These are phyloP conservation scores for Penicillium soppii DNA, from an alignment of 495 filamentous ascomycete species.

Conservation along the genomic window DNA sequence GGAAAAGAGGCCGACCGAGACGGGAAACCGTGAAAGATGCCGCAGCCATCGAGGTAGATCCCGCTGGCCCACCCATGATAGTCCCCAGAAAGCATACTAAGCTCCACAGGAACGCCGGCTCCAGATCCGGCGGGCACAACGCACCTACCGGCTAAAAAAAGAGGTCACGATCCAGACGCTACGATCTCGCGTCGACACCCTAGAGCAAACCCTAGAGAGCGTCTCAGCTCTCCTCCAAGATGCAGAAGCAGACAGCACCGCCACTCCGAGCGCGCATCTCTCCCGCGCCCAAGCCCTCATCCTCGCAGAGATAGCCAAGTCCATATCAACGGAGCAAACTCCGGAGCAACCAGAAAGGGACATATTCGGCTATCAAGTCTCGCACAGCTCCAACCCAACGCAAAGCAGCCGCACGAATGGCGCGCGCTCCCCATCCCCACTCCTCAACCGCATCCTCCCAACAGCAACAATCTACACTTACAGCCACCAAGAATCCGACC, in stretches of 20 bases:
- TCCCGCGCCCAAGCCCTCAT: constrained; percentile 16
- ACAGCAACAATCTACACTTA: constrained; percentile 31
- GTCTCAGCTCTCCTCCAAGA: constrained; percentile 64
- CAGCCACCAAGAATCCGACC: constrained; percentile 60
- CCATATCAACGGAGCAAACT: not conserved
- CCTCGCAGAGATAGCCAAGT: constrained; percentile 17
- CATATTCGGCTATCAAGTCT: constrained; percentile 23
- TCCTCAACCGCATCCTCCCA: constrained; percentile 26
- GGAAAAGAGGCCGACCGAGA: constrained; percentile 29
- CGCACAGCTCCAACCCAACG: not conserved
- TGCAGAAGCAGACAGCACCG: not conserved
- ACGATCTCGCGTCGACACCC: constrained; percentile 62
- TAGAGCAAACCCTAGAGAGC: constrained; percentile 65
- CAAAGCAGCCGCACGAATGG: not conserved
- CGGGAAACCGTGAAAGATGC: constrained; percentile 23
- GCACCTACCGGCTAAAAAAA: constrained; percentile 82
- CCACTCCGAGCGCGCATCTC: not conserved
- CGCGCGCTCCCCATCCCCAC: constrained; percentile 18
- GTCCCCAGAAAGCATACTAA: not conserved
- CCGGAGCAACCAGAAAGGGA: not conserved
- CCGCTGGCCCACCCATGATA: not conserved
- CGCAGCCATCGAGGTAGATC: constrained; percentile 24
- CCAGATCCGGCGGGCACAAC: constrained; percentile 82
- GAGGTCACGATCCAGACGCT: constrained; percentile 75
- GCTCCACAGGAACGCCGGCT: constrained; percentile 57